Percentiles rank a stretch among this genome's conserved stretches.
Conservation (phyloP, 2,329 filamentous ascomycete genomes). For the Aspergillus piperis region DNA sequence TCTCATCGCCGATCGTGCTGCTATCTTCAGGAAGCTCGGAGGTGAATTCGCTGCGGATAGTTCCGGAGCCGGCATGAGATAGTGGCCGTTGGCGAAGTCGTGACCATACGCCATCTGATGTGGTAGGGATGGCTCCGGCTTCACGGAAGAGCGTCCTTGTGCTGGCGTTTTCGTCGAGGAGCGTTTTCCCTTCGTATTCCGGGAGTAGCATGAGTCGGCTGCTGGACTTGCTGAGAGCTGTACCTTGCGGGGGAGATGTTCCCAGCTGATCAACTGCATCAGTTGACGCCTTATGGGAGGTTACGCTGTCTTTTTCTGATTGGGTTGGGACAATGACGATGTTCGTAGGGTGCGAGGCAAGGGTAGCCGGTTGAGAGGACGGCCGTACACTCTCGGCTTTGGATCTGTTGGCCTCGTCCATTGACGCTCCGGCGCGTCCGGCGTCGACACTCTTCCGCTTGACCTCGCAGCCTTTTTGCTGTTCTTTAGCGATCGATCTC, state of each 20-base stretch:
- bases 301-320: neutral
- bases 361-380: neutral
- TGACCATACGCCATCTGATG: constrained; percentile 24
- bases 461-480: constrained; percentile 24
- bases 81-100: constrained; percentile 22
- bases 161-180: constrained; percentile 35
- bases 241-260: too few species aligned
- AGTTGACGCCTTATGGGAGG: neutral
- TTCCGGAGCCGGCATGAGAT: constrained; percentile 28
- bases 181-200: constrained; percentile 28
- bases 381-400: neutral
- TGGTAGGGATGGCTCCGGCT: constrained; percentile 26
- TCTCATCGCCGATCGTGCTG: constrained; percentile 33
- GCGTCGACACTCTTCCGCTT: constrained; percentile 31
- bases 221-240: constrained; percentile 17
- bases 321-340: neutral
- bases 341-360: neutral
- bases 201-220: constrained; percentile 33
- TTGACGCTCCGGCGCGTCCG: constrained; percentile 27
- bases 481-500: constrained; percentile 57
- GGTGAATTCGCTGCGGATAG: constrained; percentile 33
- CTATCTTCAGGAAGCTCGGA: constrained; percentile 29
- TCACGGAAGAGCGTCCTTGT: constrained; percentile 36
- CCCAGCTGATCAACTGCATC: neutral
- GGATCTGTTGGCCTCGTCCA: constrained; percentile 15